Percentiles rank a stretch among this genome's conserved stretches.
These are phyloP conservation scores for Aspergillus bertholletiae DNA, from an alignment of 495 filamentous ascomycete genomes.

Conservation along the genomic window DNA sequence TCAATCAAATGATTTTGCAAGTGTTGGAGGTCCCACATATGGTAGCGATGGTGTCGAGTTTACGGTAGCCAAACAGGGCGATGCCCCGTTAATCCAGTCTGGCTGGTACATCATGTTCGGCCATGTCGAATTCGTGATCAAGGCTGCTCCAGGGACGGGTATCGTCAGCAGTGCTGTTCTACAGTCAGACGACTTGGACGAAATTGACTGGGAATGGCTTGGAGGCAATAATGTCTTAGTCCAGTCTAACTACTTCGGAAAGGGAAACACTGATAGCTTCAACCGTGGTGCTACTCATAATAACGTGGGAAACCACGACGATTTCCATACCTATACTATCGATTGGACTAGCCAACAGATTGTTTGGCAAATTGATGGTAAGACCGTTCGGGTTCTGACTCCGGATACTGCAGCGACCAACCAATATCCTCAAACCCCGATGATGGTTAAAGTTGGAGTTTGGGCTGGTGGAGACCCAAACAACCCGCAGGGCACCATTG, in stretches of 20 bases:
- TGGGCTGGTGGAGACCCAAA: constrained; percentile 82
- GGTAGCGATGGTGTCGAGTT: constrained; percentile 75
- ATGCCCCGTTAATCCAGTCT: constrained; percentile 76
- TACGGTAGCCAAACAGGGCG: constrained; percentile 76
- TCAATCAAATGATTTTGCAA: constrained; percentile 62
- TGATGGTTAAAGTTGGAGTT: constrained; percentile 76
- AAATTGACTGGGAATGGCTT: constrained; percentile 88
- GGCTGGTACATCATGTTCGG: constrained; percentile 77
- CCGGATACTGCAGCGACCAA: constrained; percentile 61
- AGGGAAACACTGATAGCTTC: constrained; percentile 65
- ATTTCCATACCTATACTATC: constrained; percentile 79
- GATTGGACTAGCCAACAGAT: constrained; percentile 73
- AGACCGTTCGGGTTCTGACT: constrained; percentile 62
- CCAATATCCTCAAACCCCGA: constrained; percentile 80
- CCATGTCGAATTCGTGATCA: constrained; percentile 53
- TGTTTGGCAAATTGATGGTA: constrained; percentile 70
- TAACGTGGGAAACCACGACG: constrained; percentile 46
- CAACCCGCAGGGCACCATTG: constrained; percentile 63
- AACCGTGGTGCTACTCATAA: constrained; percentile 59
- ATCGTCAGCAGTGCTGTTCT: constrained; percentile 75
- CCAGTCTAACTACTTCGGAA: constrained; percentile 85
- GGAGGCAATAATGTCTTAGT: constrained; percentile 60
- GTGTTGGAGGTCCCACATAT: constrained; percentile 64
- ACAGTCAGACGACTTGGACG: constrained; percentile 81
- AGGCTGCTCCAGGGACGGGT: constrained; percentile 60